A percentile compares a stretch with the other conserved stretches of the same genome.
phyloP scores from a whole-genome alignment of 2,329 filamentous ascomycete species.

The Alternaria brassicicola region DNA sequence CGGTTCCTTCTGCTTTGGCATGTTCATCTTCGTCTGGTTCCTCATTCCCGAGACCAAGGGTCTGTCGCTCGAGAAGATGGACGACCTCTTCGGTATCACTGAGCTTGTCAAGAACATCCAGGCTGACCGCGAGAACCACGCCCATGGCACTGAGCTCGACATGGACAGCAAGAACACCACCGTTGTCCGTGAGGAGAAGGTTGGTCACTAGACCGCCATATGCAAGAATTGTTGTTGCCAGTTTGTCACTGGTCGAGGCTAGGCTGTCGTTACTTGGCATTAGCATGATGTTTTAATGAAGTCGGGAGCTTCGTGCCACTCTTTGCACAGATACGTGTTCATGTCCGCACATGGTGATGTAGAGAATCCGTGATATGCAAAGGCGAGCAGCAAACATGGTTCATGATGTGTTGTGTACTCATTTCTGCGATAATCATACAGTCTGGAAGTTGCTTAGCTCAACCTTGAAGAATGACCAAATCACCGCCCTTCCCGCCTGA shows the following conservation, averaged over 20 bases:
- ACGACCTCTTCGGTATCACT: conserved; percentile 68
- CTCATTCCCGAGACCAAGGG: conserved; percentile 77
- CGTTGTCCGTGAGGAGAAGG: conserved; percentile 34
- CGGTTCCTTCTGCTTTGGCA: conserved; percentile 67
- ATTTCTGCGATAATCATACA: conserved; percentile 10
- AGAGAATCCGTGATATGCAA: neutral
- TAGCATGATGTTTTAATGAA: conserved; percentile 17
- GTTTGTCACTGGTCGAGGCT: neutral
- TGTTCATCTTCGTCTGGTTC: conserved; percentile 71
- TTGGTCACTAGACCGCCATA: conserved; percentile 12
- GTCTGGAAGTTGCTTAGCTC: neutral
- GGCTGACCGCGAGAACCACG: conserved; percentile 38
- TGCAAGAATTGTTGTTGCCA: neutral
- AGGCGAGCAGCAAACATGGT: neutral
- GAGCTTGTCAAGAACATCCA: conserved; percentile 51
- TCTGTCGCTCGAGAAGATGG: conserved; percentile 66
- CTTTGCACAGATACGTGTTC: conserved; percentile 5
- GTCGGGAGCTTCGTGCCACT: conserved; percentile 22
- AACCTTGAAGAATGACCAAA: conserved; percentile 3
- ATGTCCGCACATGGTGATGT: neutral
- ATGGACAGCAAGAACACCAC: conserved; percentile 37
- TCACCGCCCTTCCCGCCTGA: too few relatives aligned
- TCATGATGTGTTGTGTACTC: neutral
- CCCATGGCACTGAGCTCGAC: conserved; percentile 30
- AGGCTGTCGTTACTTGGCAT: neutral